A percentile compares a stretch with the other conserved stretches of the same genome.
These are phyloP conservation scores for Pleurotus ostreatus DNA, from an alignment of 768 basidiomycete species.

Conservation along the genomic window DNA sequence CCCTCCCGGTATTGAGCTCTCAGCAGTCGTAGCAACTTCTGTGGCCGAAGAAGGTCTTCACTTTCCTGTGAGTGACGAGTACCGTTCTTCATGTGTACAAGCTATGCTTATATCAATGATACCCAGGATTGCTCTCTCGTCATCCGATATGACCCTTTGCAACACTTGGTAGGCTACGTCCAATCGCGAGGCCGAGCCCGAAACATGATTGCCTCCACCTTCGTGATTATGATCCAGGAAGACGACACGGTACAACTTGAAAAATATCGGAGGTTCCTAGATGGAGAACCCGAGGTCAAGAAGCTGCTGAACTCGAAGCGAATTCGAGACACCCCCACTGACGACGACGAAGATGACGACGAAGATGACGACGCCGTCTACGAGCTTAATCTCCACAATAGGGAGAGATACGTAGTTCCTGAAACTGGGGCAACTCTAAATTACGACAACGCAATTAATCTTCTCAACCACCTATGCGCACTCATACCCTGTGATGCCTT, in stretches of 20 bases:
- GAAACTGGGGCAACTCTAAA: conserved; percentile 76
- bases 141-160: conserved; percentile 77
- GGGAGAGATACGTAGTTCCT: conserved; percentile 73
- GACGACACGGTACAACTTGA: conserved; percentile 49
- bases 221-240: conserved; percentile 76
- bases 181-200: conserved; percentile 88
- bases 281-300: conserved; percentile 63
- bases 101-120: neutral
- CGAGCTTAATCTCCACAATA: conserved; percentile 52
- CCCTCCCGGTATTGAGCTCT: neutral
- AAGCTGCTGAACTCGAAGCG: conserved; percentile 52
- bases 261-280: conserved; percentile 54
- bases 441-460: conserved; percentile 67
- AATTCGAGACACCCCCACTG: conserved; percentile 25
- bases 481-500: conserved; percentile 71
- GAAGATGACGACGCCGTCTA: conserved; percentile 36
- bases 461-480: conserved; percentile 75
- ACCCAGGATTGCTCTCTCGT: conserved; percentile 83
- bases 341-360: conserved; percentile 41
- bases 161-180: conserved; percentile 83
- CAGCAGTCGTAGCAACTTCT: conserved; percentile 71
- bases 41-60: conserved; percentile 93
- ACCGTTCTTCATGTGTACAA: neutral
- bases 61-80: conserved; percentile 55
- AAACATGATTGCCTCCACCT: conserved; percentile 66